Conservation (phyloP, 164 flowering plant species). For the Umbellularia californica region DNA sequence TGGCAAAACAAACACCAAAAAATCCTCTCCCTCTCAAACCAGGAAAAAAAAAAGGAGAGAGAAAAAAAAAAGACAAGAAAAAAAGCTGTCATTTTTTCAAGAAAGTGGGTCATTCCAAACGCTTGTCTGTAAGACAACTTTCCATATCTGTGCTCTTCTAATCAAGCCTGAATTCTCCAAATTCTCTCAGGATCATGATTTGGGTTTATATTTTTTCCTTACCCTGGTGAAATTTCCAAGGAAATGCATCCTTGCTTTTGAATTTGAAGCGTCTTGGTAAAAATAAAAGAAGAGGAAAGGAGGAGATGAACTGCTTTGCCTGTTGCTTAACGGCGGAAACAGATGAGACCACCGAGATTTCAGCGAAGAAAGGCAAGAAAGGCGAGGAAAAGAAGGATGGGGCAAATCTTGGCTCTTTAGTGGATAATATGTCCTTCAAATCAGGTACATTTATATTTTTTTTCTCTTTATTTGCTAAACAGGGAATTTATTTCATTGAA, state of each 20-base stretch:
- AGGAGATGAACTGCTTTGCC: constrained; percentile 44
- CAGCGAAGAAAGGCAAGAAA: constrained; percentile 46
- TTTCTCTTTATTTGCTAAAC: neutral
- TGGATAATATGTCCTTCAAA: constrained; percentile 62
- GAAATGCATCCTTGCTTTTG: neutral
- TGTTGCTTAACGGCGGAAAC: constrained; percentile 28
- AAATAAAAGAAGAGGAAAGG: neutral
- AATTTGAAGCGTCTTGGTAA: neutral
- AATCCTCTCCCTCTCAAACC: constrained; percentile 7
- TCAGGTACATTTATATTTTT: constrained; percentile 32
- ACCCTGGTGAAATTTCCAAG: neutral
- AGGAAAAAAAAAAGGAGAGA: too few relatives aligned
- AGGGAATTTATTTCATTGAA: neutral
- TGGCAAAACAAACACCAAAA: constrained; percentile 3
- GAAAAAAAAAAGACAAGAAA: constrained; percentile 13
- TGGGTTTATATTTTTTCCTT: neutral
- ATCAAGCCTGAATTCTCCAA: neutral
- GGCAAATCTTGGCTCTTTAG: constrained; percentile 31
- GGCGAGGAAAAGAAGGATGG: constrained; percentile 34
- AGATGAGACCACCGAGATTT: constrained; percentile 17
- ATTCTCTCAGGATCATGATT: constrained; percentile 2
- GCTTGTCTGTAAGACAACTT: constrained; percentile 6
- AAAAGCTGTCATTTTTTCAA: constrained; percentile 1
- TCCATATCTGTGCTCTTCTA: too few relatives aligned
- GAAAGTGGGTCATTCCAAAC: constrained; percentile 10